Base-by-base conservation (phyloP, 371 early-diverging fungal species). In the Globomyces sp. region DNA sequence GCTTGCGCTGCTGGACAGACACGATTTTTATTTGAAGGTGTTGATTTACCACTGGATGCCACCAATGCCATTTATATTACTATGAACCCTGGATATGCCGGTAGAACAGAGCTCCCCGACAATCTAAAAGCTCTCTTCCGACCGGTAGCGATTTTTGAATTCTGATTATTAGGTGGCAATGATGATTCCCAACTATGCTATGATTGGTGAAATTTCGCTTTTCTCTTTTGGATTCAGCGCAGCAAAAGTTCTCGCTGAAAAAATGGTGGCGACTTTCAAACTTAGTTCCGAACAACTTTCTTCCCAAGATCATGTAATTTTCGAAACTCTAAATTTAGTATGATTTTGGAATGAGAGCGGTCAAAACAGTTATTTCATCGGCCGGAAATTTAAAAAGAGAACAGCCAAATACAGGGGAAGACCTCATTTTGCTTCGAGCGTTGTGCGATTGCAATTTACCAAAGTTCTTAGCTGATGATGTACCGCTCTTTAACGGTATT, bases 11-110 rank as follows among this genome's bases (percentile, higher is more conserved):
- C 81, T 1, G 80, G 82, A 6, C 70, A 73, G 60, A 75, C 79
- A 1, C 44, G 75, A 41, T 82, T 85, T 58, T 64, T 83, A 61
- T 86, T 86, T 69, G 84, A 84, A 65, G 85, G 84, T 5, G 76
- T 81, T 2, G 84, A 85, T 43, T 67, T 85, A 48, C 77, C 77
- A 4, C 66, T 84, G 13, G 82, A 84, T 64, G 73, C 81, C 37
- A 82, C 77, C 36, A 82, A 80, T 70, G 84, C 83, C 46, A 82
- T 85, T 36, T 87, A 86, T 70, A 82, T 87, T 49, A 86, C 88
- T 9, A 85, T 87, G 85, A 87, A 87, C 69, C 81, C 86, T 42
- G 88, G 88, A 36, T 87, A 87, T 65, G 82, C 83, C 10, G 88
- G 86, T 6, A 76, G 88, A 50, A 85, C 84, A 4, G 82, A 84